phyloP scores from a whole-genome alignment of 345 rosid genomes.

The Moricandia arvensis region DNA sequence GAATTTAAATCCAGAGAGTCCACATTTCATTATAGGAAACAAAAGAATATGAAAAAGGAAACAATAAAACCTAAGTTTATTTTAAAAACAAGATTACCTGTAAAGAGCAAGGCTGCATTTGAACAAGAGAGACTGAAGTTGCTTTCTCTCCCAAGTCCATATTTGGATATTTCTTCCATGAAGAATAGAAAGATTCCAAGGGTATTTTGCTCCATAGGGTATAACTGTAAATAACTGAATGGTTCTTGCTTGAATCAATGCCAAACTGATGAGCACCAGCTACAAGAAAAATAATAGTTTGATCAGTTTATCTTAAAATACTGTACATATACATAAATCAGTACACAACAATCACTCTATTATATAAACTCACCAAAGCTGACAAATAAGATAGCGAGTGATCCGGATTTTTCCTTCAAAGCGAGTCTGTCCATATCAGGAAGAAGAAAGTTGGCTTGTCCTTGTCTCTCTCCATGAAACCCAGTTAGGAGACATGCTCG shows the following conservation, averaged over 20 bases:
- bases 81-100: conserved; percentile 55
- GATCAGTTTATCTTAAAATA: conserved; percentile 20
- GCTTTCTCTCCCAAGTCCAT: conserved; percentile 79
- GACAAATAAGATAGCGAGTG: conserved; percentile 76
- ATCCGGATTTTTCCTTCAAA: conserved; percentile 70
- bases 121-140: conserved; percentile 61
- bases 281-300: conserved; percentile 40
- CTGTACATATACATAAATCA: background rate
- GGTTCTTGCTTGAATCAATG: conserved; percentile 60
- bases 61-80: background rate
- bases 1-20: conserved; percentile 7
- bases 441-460: conserved; percentile 70
- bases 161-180: conserved; percentile 80
- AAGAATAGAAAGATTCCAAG: conserved; percentile 58
- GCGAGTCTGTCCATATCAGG: conserved; percentile 80
- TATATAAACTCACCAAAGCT: conserved; percentile 77
- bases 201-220: conserved; percentile 72
- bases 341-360: conserved; percentile 3
- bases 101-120: conserved; percentile 70
- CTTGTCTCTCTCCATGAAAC: conserved; percentile 59
- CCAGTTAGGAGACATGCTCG: conserved; percentile 76
- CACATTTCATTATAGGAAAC: conserved; percentile 2
- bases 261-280: conserved; percentile 63
- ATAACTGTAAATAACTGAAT: conserved; percentile 42
- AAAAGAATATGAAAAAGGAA: background rate